Evolutionary conservation across 352 stramenopile species (phyloP).

Genomic region (Pythium utonaiense): DNA sequence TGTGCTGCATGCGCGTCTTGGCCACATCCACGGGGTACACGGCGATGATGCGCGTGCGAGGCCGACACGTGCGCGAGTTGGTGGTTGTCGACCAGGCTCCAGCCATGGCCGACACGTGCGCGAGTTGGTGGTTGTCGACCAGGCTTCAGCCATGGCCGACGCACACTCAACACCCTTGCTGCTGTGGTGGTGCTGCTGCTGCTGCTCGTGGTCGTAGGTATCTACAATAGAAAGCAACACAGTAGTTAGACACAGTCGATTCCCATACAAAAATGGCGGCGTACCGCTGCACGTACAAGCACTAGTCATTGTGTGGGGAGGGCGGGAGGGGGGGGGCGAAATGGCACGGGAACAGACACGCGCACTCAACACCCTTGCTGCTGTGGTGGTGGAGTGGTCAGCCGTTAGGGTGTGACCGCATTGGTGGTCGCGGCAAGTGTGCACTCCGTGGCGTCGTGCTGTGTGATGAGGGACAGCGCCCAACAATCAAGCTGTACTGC

Average conservation of each 20-base stretch:
- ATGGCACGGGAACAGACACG: background rate
- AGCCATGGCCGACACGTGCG: background rate
- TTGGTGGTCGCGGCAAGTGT: too few relatives aligned
- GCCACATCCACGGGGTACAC: constrained; percentile 82
- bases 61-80: background rate
- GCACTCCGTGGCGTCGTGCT: too few relatives aligned
- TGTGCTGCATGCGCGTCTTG: constrained; percentile 85
- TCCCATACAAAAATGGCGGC: background rate
- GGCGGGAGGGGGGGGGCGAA: too few relatives aligned
- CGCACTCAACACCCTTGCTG: background rate
- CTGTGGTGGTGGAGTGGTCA: too few relatives aligned
- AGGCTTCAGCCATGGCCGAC: background rate
- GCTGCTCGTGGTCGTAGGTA: background rate
- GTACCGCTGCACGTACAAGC: background rate
- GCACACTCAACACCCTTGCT: background rate
- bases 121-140: background rate
- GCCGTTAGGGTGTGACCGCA: too few relatives aligned
- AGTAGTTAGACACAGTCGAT: background rate
- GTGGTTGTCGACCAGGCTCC: background rate
- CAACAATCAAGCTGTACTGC: too few relatives aligned
- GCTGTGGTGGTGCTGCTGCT: background rate
- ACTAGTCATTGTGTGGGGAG: background rate
- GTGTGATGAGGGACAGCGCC: too few relatives aligned
- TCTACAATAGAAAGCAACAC: background rate
- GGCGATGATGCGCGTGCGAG: constrained; percentile 71